Evolutionary conservation across 371 early-diverging fungal genomes (phyloP), one percentile per base, ranked within the genome.

Genomic region (Enterospora canceri): DNA sequence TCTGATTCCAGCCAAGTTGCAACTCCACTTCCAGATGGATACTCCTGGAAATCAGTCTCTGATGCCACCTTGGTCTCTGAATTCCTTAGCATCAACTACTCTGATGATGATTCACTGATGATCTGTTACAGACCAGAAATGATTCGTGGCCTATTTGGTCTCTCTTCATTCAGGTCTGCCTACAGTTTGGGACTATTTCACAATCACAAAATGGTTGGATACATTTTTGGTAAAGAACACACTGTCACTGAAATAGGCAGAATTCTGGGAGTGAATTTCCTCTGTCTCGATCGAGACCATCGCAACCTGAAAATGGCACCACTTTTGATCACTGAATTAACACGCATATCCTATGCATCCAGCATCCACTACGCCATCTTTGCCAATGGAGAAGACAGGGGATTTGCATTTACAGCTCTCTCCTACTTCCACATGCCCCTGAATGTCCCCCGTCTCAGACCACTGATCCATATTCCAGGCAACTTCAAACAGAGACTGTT

Each of bases 311-410:
- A 92, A 58, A 82, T 98, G 61, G 89, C 97, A 5, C 97, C 97
- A 18, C 84, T 97, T n/a, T 80, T 98, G 58, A 98, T 98, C 78
- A 88, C 88, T 76, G 97, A 98, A 76, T 86, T 98, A 51, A 96
- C 94, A 0, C 86, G 94, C 50, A 85, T 89, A 35, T 89, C 88
- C 40, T 87, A 96, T 82, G 72, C 88, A 60, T 85, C 86, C 67
- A 92, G 92, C 19, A 89, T 94, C 46, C 93, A 90, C 84, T 91
- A 92, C 76, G 99, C 95, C 30, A 86, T 91, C 0, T 98, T 95
- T 82, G 96, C 97, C 5, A 91, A 88, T 19, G 95, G 94, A 32
- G 85, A 85, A 28, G 83, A 85, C 34, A 79, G 95, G 54, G 97
- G 96, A 8, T 91, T 87, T 74, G 89, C 91, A 0, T 82, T 94